Base-by-base conservation (phyloP, 345 rosid species). In the Eucalyptus albens region DNA sequence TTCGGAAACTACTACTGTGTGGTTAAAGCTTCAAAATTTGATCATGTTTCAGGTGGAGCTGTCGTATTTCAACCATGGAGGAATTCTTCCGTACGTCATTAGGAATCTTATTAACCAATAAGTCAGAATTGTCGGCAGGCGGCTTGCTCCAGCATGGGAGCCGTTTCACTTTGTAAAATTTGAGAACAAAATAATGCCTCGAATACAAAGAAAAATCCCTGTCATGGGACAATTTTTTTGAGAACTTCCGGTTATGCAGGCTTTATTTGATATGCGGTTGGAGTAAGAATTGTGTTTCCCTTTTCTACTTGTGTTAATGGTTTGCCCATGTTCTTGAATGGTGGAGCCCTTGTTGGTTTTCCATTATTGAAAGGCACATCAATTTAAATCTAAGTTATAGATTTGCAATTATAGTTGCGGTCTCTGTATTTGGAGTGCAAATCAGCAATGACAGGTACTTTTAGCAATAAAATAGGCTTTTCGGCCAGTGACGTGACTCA, bases 51-150 rank as follows among this genome's bases (percentile, higher is more conserved):
- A 98, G 99, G 99, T 98, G 93, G 99, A 98, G 87, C 93, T 98
- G 96, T 98, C 90, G 2, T 98, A 98, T 91, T 98, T 96, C 94
- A 92, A 95, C 89, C 92, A 96, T 49, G 99, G 99, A 89, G 99
- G 99, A 37, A 98, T 98, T n/a, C 98, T 98, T 92, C 99, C 99
- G 11, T 97, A 95, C 50, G 99, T 94, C 27, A 98, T 98, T 86
- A 94, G 99, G 90, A 97, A 94, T 93, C 93, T 98, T 91, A 95
- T 89, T 91, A 94, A 93, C 92, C 94, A 94, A 50, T 67, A 88
- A 88, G 81, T 21, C 47, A 77, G 47, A 77, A 77, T 11, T 21
- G 85, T 77, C 13, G 15, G 85, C 85, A 77, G 83, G 62, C 6
- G 5, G 45, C 62, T 51, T 86, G n/a, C 88, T 33, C 62, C 19